phyloP scores from a whole-genome alignment of 495 filamentous ascomycete species.

The Aspergillus sclerotioniger region DNA sequence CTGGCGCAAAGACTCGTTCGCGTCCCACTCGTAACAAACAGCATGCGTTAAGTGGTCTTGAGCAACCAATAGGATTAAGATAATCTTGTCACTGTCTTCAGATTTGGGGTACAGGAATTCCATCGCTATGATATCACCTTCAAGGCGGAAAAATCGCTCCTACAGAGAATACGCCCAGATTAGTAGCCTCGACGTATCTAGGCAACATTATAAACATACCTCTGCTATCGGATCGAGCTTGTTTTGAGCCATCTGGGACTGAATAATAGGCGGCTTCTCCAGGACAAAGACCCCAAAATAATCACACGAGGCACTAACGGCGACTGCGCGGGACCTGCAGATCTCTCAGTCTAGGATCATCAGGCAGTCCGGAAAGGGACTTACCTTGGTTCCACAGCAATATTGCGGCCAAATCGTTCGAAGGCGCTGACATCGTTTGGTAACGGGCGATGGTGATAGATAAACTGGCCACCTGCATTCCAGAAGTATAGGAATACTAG shows the following conservation, averaged over 20 bases:
- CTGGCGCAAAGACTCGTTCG: slow-evolving; percentile 32
- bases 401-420: slow-evolving; percentile 67
- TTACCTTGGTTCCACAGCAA: slow-evolving; percentile 78
- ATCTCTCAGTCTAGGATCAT: slow-evolving; percentile 13
- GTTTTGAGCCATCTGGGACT: slow-evolving; percentile 33
- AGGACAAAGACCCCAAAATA: slow-evolving; percentile 57
- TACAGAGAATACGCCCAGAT: slow-evolving; percentile 17
- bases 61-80: slow-evolving; percentile 71
- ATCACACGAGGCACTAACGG: slow-evolving; percentile 58
- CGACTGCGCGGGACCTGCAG: slow-evolving; percentile 60
- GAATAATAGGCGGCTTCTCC: slow-evolving; percentile 28
- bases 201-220: slow-evolving; percentile 24
- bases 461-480: slow-evolving; percentile 52
- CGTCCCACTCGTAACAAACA: slow-evolving; percentile 75
- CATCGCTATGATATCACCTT: slow-evolving; percentile 78
- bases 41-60: slow-evolving; percentile 59
- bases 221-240: slow-evolving; percentile 36
- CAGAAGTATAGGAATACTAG: slow-evolving; percentile 69
- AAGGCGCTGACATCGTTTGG: slow-evolving; percentile 53
- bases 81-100: slow-evolving; percentile 60
- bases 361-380: slow-evolving; percentile 8
- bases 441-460: slow-evolving; percentile 55
- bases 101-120: slow-evolving; percentile 77
- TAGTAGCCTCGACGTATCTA: not conserved
- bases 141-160: slow-evolving; percentile 58